phyloP scores from a whole-genome alignment of 1,284 basidiomycete species.

The Malassezia slooffiae region DNA sequence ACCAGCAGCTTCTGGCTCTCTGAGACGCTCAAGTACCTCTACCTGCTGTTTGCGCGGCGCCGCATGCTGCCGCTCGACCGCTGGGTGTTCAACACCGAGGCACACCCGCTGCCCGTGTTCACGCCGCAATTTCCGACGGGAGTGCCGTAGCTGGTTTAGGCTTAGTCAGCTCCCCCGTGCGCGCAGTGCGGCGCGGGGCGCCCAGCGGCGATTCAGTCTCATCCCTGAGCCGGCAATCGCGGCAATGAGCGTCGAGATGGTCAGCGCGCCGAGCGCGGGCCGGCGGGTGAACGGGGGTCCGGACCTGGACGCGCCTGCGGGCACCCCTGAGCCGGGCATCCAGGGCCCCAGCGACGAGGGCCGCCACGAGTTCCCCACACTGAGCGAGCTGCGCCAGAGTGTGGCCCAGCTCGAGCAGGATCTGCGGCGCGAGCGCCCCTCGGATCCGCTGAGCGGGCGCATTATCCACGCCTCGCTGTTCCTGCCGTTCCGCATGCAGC shows the following conservation, averaged over 20 bases:
- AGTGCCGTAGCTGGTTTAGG: slow-evolving; percentile 9
- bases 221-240: no score
- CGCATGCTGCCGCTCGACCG: slow-evolving; percentile 57
- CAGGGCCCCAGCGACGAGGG: slow-evolving; percentile 8
- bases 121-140: slow-evolving; percentile 25
- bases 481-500: slow-evolving; percentile 41
- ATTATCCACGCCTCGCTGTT: slow-evolving; percentile 45
- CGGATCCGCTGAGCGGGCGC: slow-evolving; percentile 33
- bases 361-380: slow-evolving; percentile 27
- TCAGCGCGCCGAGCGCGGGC: no score
- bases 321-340: no score
- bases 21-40: slow-evolving; percentile 93
- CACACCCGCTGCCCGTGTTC: slow-evolving; percentile 43
- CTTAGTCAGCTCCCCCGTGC: slow-evolving; percentile 10
- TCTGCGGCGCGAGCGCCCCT: slow-evolving; percentile 32
- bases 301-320: not conserved
- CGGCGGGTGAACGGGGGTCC: no score
- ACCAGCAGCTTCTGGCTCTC: slow-evolving; percentile 49
- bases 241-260: no score
- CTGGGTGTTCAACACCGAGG: slow-evolving; percentile 70
- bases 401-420: slow-evolving; percentile 36
- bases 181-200: not conserved
- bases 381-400: slow-evolving; percentile 25
- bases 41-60: slow-evolving; percentile 70
- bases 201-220: no score